phyloP scores from a whole-genome alignment of 805 yeast species.

The Sugiyamaella smithiae region DNA sequence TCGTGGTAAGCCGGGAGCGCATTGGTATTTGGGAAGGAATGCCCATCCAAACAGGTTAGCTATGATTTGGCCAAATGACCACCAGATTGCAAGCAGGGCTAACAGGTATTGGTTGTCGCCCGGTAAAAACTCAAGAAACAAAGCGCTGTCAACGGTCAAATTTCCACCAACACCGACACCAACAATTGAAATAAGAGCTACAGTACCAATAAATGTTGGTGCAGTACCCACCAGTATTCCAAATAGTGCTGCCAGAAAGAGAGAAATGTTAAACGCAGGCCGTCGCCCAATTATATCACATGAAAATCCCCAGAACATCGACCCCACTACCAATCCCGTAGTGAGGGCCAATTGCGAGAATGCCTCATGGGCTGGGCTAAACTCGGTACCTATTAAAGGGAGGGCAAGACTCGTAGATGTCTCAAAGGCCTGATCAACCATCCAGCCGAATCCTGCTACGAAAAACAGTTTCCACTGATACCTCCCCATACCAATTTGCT shows the following conservation, averaged over 20 bases:
- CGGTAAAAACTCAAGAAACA: constrained; percentile 51
- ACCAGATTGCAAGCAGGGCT: constrained; percentile 51
- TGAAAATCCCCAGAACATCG: constrained; percentile 50
- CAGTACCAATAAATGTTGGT: constrained; percentile 40
- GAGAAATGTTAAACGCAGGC: constrained; percentile 47
- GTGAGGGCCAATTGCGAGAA: constrained; percentile 38
- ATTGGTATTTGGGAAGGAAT: constrained; percentile 47
- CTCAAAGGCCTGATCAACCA: constrained; percentile 51
- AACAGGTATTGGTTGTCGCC: constrained; percentile 48
- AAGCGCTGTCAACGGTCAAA: constrained; percentile 50
- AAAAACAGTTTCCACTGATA: constrained; percentile 48
- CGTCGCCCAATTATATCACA: constrained; percentile 52
- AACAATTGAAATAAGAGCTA: constrained; percentile 45
- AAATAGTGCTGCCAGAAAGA: constrained; percentile 45
- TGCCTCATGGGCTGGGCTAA: constrained; percentile 33
- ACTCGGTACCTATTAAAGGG: constrained; percentile 47
- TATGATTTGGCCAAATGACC: constrained; percentile 59
- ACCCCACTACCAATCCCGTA: constrained; percentile 47
- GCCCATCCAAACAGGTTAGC: constrained; percentile 48
- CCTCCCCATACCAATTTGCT: constrained; percentile 59
- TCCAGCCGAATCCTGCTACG: constrained; percentile 54
- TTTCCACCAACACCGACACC: constrained; percentile 52
- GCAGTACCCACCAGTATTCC: constrained; percentile 49
- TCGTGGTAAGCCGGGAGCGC: constrained; percentile 41
- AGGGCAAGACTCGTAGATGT: constrained; percentile 46